Percentiles rank a stretch among this genome's conserved stretches.
Evolutionary conservation across 306 rosid species (phyloP).

Genomic region (Pyrus communis): DNA sequence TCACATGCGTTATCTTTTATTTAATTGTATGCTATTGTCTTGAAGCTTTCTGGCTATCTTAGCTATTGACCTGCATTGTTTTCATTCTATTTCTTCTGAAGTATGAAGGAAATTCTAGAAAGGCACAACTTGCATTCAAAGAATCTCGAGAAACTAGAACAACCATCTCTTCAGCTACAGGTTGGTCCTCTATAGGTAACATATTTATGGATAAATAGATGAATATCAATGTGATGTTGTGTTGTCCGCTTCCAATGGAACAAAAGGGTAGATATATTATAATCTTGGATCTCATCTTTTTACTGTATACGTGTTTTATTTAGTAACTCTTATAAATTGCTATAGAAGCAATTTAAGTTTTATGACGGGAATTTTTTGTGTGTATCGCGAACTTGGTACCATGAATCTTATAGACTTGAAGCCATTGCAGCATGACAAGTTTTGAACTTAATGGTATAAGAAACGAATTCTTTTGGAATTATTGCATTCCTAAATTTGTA

Average conservation of each 20-base stretch:
- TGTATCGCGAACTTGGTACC: background rate
- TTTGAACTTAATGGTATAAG: background rate
- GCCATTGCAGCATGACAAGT: background rate
- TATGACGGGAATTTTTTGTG: too few relatives aligned
- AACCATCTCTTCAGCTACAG: conserved; percentile 89
- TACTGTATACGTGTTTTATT: background rate
- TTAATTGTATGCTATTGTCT: background rate
- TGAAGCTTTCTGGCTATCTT: background rate
- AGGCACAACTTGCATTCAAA: conserved; percentile 72
- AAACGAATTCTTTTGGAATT: background rate
- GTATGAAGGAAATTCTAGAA: conserved; percentile 76
- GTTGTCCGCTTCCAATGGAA: background rate
- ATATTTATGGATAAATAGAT: background rate
- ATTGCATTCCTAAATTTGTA: background rate
- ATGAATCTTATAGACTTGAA: background rate
- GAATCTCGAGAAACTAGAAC: conserved; percentile 60
- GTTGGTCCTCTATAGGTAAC: conserved; percentile 11
- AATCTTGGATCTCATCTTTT: background rate
- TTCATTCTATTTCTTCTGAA: conserved; percentile 23
- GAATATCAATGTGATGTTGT: background rate
- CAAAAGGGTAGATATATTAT: background rate
- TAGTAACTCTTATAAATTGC: too few relatives aligned
- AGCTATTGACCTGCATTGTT: conserved; percentile 7
- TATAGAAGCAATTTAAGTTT: too few relatives aligned
- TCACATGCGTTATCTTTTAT: background rate